These are phyloP conservation scores for Cenchrus americanus DNA, from an alignment of 176 grass and related monocot species.

Conservation along the genomic window DNA sequence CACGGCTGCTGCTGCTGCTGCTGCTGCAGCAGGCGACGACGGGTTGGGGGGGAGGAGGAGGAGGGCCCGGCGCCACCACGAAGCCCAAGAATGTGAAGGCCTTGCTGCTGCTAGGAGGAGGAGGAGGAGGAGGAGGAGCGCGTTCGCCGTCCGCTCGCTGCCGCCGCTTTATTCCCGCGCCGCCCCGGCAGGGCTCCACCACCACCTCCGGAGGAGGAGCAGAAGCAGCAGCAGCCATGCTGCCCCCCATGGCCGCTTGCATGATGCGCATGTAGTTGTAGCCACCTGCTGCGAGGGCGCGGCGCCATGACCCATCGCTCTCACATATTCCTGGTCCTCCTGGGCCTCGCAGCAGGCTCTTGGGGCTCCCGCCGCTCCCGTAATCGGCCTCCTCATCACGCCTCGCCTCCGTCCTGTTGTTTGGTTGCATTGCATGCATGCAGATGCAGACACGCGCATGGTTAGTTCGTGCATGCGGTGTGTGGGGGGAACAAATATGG, in stretches of 20 bases:
- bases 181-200: conserved; percentile 19
- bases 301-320: conserved; percentile 7
- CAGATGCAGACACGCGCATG: background rate
- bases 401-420: background rate
- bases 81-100: conserved; percentile 50
- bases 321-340: conserved; percentile 37
- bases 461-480: background rate
- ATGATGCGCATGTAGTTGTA: conserved; percentile 32
- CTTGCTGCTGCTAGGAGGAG: background rate
- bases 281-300: conserved; percentile 14
- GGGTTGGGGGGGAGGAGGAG: background rate
- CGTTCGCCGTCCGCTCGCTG: background rate
- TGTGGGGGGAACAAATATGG: background rate
- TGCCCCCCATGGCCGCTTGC: conserved; percentile 33
- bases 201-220: no score
- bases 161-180: conserved; percentile 20
- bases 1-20: background rate
- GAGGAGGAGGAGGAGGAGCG: conserved; percentile 7
- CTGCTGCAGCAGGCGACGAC: background rate
- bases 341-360: conserved; percentile 17
- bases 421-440: background rate
- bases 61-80: conserved; percentile 16
- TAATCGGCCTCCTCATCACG: background rate
- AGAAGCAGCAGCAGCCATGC: background rate
- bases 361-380: conserved; percentile 25